Evolutionary conservation across 1,284 basidiomycete species (phyloP).

Genomic region (Porogramme epimiltina): DNA sequence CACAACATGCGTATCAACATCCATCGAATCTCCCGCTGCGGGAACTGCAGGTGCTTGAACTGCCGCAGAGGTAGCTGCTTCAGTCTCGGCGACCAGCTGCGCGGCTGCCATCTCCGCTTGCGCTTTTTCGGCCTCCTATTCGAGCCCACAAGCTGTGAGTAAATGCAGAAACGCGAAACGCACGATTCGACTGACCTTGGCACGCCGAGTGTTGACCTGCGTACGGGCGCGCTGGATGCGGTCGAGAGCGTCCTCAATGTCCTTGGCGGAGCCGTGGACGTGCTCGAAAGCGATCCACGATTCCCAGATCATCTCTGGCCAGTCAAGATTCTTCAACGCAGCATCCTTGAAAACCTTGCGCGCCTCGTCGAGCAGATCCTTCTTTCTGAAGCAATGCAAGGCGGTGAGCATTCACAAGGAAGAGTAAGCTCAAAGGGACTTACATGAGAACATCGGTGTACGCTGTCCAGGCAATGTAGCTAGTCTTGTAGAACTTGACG

Average conservation of each 20-base stretch:
- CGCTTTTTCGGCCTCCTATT: constrained; percentile 64
- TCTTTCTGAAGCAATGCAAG: constrained; percentile 43
- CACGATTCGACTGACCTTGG: constrained; percentile 51
- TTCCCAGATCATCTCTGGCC: constrained; percentile 91
- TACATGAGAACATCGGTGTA: constrained; percentile 73
- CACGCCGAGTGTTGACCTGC: constrained; percentile 63
- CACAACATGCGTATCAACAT: constrained; percentile 44
- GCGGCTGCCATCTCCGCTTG: constrained; percentile 51
- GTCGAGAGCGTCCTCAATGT: constrained; percentile 69
- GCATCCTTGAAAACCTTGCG: constrained; percentile 68
- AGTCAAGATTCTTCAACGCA: constrained; percentile 77
- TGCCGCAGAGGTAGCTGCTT: constrained; percentile 35
- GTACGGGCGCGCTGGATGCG: constrained; percentile 68
- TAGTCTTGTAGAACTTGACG: constrained; percentile 65
- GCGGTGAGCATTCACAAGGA: background rate
- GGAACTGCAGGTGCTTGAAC: constrained; percentile 26
- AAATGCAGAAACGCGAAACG: background rate
- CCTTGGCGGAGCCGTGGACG: constrained; percentile 72
- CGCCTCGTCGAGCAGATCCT: constrained; percentile 58
- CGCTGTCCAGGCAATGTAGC: constrained; percentile 68
- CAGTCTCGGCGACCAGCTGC: constrained; percentile 52
- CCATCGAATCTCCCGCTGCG: constrained; percentile 43
- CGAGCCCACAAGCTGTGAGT: background rate
- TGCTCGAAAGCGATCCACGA: constrained; percentile 89
- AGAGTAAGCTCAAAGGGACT: constrained; percentile 26